phyloP scores from a whole-genome alignment of 495 filamentous ascomycete species.

The Aspergillus indologenus region DNA sequence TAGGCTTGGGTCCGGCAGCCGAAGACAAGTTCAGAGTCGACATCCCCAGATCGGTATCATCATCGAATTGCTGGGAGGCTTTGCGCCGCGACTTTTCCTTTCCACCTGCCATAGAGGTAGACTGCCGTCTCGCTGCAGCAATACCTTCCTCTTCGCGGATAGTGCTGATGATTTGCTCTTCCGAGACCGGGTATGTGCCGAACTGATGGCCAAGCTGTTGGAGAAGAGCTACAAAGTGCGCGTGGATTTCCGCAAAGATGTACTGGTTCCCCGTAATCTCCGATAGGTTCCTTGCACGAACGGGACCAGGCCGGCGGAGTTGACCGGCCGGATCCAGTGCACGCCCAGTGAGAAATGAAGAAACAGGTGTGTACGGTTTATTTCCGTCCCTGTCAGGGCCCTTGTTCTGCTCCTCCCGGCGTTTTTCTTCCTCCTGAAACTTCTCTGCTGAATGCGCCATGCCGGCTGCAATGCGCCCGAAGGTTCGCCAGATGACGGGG shows the following conservation, averaged over 20 bases:
- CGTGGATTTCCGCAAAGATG: conserved; percentile 86
- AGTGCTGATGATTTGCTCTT: conserved; percentile 44
- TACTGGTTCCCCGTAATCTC: conserved; percentile 84
- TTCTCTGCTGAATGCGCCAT: conserved; percentile 65
- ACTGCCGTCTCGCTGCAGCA: conserved; percentile 22
- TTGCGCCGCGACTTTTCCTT: conserved; percentile 21
- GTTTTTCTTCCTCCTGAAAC: conserved; percentile 47
- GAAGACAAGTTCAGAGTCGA: conserved; percentile 38
- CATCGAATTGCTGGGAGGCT: conserved; percentile 27
- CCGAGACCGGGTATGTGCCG: conserved; percentile 42
- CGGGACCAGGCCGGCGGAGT: conserved; percentile 47
- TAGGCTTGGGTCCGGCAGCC: conserved; percentile 34
- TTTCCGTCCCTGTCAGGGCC: conserved; percentile 22
- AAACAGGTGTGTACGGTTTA: conserved; percentile 53
- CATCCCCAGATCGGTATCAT: conserved; percentile 32
- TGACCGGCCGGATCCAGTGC: conserved; percentile 57
- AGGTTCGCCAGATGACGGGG: conserved; percentile 68
- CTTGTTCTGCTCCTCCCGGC: conserved; percentile 40
- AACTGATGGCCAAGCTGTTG: conserved; percentile 59
- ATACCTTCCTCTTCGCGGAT: conserved; percentile 31
- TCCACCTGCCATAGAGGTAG: conserved; percentile 17
- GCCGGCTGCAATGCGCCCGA: conserved; percentile 71
- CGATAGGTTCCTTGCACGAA: conserved; percentile 72
- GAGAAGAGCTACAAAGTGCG: conserved; percentile 70
- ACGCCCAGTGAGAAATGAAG: conserved; percentile 62